Evolutionary conservation across 169 alveolate genomes (phyloP).

Genomic region (Sarcocystis neurona): DNA sequence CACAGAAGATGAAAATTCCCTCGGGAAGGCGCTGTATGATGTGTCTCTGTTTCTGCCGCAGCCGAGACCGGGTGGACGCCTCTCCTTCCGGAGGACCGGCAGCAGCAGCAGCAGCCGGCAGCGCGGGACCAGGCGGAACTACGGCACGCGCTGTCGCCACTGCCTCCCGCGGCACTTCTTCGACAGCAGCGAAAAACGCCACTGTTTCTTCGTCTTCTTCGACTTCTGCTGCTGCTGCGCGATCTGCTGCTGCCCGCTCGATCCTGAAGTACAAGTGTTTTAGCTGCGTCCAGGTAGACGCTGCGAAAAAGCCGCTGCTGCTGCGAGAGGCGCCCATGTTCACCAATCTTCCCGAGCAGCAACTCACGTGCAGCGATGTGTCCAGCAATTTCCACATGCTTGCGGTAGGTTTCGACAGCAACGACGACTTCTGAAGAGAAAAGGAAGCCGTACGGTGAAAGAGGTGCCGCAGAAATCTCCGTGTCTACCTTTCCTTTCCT

Average conservation of each 20-base stretch:
- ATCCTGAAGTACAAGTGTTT: conserved; percentile 49
- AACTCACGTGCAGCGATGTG: conserved; percentile 48
- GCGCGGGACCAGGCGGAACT: background rate
- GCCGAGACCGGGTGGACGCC: no score
- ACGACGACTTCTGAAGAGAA: background rate
- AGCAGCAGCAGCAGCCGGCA: background rate
- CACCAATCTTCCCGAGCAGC: conserved; percentile 57
- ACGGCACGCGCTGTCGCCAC: background rate
- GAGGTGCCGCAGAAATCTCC: background rate
- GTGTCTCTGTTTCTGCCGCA: no score
- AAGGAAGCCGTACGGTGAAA: background rate
- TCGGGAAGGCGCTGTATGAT: no score
- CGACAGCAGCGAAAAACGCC: conserved; percentile 22
- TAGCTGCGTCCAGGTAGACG: conserved; percentile 54
- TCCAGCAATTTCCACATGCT: conserved; percentile 42
- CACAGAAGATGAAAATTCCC: no score
- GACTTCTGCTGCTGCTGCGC: conserved; percentile 10
- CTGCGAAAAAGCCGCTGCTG: conserved; percentile 40
- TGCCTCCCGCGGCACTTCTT: conserved; percentile 35
- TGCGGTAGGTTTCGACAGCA: conserved; percentile 38
- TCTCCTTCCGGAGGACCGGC: no score
- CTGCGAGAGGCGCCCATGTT: conserved; percentile 61
- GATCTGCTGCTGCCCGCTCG: background rate
- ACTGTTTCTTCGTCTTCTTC: no score
- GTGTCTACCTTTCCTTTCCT: background rate